These are phyloP conservation scores for Chaetomiaceae sp. DNA, from an alignment of 2,329 filamentous ascomycete species.

Conservation along the genomic window DNA sequence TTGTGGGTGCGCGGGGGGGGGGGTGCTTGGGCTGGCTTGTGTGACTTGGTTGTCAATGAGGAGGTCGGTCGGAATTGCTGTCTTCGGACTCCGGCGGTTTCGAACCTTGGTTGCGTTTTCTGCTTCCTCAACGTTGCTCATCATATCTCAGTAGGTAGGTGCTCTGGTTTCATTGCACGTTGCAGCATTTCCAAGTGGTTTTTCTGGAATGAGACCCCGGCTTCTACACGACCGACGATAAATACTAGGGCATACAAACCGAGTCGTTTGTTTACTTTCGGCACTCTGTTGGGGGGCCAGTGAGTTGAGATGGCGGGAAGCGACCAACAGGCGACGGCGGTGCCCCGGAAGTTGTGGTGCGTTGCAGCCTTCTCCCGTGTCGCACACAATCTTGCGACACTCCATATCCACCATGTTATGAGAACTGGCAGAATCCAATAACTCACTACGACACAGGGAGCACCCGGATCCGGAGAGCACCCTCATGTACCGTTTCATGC, in stretches of 20 bases:
- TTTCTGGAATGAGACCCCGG: no score
- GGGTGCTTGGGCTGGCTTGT: background rate
- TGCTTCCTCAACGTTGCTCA: background rate
- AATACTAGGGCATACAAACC: no score
- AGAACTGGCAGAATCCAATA: no score
- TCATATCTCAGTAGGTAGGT: no score
- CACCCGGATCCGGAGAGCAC: conserved; percentile 57
- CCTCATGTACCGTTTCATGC: conserved; percentile 61
- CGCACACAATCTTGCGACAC: no score
- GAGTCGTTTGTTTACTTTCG: conserved; percentile 5
- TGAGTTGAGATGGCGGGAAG: conserved; percentile 5
- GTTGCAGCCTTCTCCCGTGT: no score
- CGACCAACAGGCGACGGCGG: conserved; percentile 11
- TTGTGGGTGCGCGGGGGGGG: background rate
- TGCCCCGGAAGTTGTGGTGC: conserved; percentile 55
- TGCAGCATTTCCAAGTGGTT: no score
- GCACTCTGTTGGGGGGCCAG: background rate
- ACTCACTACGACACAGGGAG: conserved; percentile 36
- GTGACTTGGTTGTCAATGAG: background rate
- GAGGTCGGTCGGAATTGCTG: background rate
- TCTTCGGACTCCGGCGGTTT: background rate
- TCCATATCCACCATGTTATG: no score
- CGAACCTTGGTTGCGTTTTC: conserved; percentile 1
- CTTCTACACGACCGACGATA: no score
- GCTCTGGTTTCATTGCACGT: no score